These are phyloP conservation scores for Hydnomerulius pinastri DNA, from an alignment of 768 basidiomycete genomes.

Conservation along the genomic window DNA sequence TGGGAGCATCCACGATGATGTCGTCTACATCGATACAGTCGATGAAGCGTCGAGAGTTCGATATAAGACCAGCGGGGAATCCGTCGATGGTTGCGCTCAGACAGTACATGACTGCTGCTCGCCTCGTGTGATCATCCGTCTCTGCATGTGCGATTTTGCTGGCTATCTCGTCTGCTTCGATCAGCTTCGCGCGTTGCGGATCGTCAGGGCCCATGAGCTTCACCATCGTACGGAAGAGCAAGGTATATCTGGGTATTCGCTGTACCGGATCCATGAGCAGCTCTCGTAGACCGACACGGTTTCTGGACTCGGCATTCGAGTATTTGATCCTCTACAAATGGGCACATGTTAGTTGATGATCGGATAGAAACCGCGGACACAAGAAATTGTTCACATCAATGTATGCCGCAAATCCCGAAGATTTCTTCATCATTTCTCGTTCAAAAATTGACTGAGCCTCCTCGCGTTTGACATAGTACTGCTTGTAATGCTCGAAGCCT, in stretches of 20 bases:
- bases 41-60: constrained; percentile 82
- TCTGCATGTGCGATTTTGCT: constrained; percentile 91
- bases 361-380: constrained; percentile 7
- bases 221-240: constrained; percentile 90
- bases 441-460: constrained; percentile 90
- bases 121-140: constrained; percentile 87
- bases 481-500: constrained; percentile 90
- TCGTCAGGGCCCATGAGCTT: constrained; percentile 84
- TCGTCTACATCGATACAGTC: constrained; percentile 96
- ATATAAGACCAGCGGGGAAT: constrained; percentile 90
- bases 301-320: constrained; percentile 67
- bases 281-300: constrained; percentile 86
- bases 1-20: constrained; percentile 48
- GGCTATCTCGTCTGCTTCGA: constrained; percentile 85
- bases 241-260: constrained; percentile 90
- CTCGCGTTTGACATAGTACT: constrained; percentile 91
- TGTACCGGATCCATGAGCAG: constrained; percentile 97
- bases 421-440: constrained; percentile 76
- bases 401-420: constrained; percentile 80
- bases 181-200: constrained; percentile 72
- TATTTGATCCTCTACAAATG: constrained; percentile 79
- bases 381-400: constrained; percentile 82
- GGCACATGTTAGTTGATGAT: constrained; percentile 6
- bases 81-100: constrained; percentile 83
- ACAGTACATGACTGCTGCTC: constrained; percentile 86